Conservation (phyloP, 768 basidiomycete genomes). For the Rhodotorula taiwanensis region DNA sequence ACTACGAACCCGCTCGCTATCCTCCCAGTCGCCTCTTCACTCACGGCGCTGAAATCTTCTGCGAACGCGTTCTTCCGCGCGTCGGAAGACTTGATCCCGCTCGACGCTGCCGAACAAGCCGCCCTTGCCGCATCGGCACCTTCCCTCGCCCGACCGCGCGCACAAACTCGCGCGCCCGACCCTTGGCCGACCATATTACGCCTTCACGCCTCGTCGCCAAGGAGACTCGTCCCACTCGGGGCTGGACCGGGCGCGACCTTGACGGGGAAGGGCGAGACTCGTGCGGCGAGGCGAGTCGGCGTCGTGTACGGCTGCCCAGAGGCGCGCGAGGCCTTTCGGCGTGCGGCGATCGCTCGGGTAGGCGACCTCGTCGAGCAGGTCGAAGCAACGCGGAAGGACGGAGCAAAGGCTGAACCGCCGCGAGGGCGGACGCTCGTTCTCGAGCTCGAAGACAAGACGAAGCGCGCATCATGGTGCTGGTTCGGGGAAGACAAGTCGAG, state of each 20-base stretch:
- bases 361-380: conserved; percentile 10
- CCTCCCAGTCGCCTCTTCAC: conserved; percentile 23
- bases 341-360: conserved; percentile 7
- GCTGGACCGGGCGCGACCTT: conserved; percentile 20
- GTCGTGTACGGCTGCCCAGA: conserved; percentile 27
- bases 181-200: conserved; percentile 27
- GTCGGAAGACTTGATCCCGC: conserved; percentile 22
- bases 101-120: conserved; percentile 10
- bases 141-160: neutral
- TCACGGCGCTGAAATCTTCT: conserved; percentile 19
- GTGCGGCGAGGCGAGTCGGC: conserved; percentile 25
- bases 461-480: too few species aligned
- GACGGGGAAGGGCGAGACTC: conserved; percentile 17
- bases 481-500: neutral
- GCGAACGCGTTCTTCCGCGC: conserved; percentile 28
- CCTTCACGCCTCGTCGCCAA: conserved; percentile 1
- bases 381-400: neutral
- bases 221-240: conserved; percentile 25
- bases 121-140: neutral
- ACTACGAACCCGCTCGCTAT: conserved; percentile 8
- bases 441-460: neutral
- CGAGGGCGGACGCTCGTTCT: conserved; percentile 3
- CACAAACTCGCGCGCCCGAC: conserved; percentile 2
- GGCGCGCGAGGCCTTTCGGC: conserved; percentile 6
- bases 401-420: neutral